Base-by-base conservation (phyloP, 371 early-diverging fungal species). In the Syncephalis fuscata region DNA sequence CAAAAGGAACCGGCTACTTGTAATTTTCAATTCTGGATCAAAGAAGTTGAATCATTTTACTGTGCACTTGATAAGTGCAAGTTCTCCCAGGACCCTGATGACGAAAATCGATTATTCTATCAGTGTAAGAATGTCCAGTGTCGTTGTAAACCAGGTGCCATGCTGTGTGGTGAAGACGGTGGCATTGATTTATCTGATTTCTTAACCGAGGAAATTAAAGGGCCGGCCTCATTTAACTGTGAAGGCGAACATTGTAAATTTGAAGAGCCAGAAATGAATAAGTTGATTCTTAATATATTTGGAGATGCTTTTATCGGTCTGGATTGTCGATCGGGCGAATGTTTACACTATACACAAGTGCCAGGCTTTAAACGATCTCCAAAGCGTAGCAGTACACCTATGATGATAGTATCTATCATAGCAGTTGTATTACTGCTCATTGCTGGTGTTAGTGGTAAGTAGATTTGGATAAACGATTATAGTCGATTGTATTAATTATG, bases 271-370 rank as follows among this genome's bases (percentile, higher is more conserved):
- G 71, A 69, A 0, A 76, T 87, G 69, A 78, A 82, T 53, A 76
- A 79, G 2, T 56, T 83, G n/a, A 77, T 87, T 24, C 58, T 66
- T 2, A 59, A 65, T 1, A 65, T 85, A 8, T 80, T 85, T 64
- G 88, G 85, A 22, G 85, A 87, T 46, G 70, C 71, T 15, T 73
- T 74, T 3, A 85, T 87, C 51, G 74, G 71, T 21, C 60, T 87
- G 48, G 50, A 54, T n/a, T 87, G 88, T 54, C 57, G 59, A 17
- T 73, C 74, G 16, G 85, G 85, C 39, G 90, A 91, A 59, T 93
- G 92, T 56, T 50, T 90, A 26, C 88, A 90, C 60, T 82, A 83
- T 50, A 78, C 81, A 4, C 80, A 86, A 65, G 74, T 90, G 0
- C 93, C 93, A 7, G 87, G 84, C 14, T 86, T 76, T 52, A 22